A percentile compares a stretch with the other conserved stretches of the same genome.
Conservation (phyloP, 2,329 filamentous ascomycete species). For the Rachicladosporium sp. region DNA sequence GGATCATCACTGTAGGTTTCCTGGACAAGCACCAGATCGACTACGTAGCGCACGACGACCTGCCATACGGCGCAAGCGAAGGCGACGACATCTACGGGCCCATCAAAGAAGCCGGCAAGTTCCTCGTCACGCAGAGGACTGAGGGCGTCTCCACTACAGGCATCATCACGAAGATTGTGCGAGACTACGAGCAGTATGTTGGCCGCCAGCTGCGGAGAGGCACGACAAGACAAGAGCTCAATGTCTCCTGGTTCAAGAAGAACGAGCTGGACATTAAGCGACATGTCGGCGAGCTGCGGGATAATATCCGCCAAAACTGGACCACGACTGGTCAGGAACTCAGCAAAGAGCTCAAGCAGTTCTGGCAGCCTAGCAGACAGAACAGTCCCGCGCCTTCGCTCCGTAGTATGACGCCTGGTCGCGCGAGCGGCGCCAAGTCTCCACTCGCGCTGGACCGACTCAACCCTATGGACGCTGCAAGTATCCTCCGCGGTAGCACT, state of each 20-base stretch:
- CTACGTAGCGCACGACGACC: slow-evolving; percentile 94
- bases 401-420: slow-evolving; percentile 5
- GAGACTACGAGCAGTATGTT: slow-evolving; percentile 98
- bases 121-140: slow-evolving; percentile 90
- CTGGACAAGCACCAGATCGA: slow-evolving; percentile 85
- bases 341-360: slow-evolving; percentile 77
- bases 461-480: slow-evolving; percentile 4
- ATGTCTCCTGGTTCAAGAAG: slow-evolving; percentile 98
- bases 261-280: slow-evolving; percentile 97
- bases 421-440: slow-evolving; percentile 4
- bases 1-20: slow-evolving; percentile 82
- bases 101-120: slow-evolving; percentile 90
- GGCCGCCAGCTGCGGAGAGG: slow-evolving; percentile 89
- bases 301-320: slow-evolving; percentile 94
- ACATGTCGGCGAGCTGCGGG: slow-evolving; percentile 82
- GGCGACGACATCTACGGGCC: slow-evolving; percentile 95
- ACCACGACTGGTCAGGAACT: slow-evolving; percentile 88
- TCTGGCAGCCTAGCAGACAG: slow-evolving; percentile 63
- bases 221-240: slow-evolving; percentile 88
- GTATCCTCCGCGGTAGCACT: neutral
- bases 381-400: slow-evolving; percentile 57
- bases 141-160: slow-evolving; percentile 96
- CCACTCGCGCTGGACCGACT: slow-evolving; percentile 6
- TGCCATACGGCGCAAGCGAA: slow-evolving; percentile 89
- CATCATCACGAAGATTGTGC: slow-evolving; percentile 98